phyloP scores from a whole-genome alignment of 2,329 filamentous ascomycete species.

The Neurospora sp. region DNA sequence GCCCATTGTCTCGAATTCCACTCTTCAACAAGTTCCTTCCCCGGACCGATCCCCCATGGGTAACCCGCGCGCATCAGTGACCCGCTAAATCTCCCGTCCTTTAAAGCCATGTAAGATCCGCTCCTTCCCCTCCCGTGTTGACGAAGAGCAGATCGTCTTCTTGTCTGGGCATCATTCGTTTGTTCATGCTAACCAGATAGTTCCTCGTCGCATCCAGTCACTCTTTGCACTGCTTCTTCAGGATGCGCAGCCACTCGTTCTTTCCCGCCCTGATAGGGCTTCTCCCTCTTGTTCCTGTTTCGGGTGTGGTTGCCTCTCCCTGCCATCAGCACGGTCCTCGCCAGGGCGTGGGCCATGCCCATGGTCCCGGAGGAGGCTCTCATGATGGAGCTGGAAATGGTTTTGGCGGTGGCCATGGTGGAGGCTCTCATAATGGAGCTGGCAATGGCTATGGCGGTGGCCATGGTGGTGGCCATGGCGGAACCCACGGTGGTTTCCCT shows the following conservation, averaged over 20 bases:
- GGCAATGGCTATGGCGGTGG: not conserved
- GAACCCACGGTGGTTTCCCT: not conserved
- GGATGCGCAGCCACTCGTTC: conserved; percentile 12
- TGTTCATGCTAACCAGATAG: not conserved
- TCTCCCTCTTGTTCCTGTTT: not conserved
- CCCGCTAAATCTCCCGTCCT: not conserved
- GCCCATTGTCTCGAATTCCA: not conserved
- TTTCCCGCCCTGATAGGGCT: not conserved
- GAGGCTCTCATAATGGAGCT: not conserved
- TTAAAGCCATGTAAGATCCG: not conserved
- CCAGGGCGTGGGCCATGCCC: not conserved
- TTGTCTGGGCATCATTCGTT: not conserved
- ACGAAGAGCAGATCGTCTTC: not conserved
- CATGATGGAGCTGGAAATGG: not conserved
- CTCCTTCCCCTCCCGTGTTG: not conserved
- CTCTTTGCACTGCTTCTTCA: conserved; percentile 4
- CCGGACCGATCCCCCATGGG: not conserved
- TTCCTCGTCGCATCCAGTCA: conserved; percentile 3
- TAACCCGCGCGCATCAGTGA: not conserved
- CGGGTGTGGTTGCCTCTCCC: not conserved
- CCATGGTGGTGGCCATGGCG: not conserved
- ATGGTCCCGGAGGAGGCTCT: not conserved
- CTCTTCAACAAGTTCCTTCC: not conserved
- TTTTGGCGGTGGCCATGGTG: not conserved
- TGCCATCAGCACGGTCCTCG: not conserved